These are phyloP conservation scores for Phylloboletellus chloephorus DNA, from an alignment of 1,284 basidiomycete species.

Conservation along the genomic window DNA sequence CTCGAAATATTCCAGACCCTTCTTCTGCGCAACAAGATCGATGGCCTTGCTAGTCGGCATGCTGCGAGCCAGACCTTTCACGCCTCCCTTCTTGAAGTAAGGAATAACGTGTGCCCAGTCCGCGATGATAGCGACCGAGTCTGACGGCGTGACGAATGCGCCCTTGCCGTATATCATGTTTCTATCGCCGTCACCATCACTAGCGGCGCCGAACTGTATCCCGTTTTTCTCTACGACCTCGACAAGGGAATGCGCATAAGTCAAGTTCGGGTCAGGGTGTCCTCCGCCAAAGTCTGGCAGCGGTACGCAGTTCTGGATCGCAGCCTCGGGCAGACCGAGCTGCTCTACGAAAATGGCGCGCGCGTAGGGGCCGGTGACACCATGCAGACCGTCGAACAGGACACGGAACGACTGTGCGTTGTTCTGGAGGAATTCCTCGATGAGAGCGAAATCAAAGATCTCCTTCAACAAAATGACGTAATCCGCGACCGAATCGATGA, in stretches of 20 bases:
- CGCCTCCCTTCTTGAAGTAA: slow-evolving; percentile 88
- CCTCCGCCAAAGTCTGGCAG: slow-evolving; percentile 94
- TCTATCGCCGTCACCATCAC: slow-evolving; percentile 95
- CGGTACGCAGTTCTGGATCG: slow-evolving; percentile 89
- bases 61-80: slow-evolving; percentile 92
- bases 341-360: slow-evolving; percentile 81
- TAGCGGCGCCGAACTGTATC: slow-evolving; percentile 93
- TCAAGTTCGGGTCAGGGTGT: slow-evolving; percentile 98
- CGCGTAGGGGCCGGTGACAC: slow-evolving; percentile 97
- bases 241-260: slow-evolving; percentile 94
- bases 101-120: slow-evolving; percentile 96
- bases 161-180: slow-evolving; percentile 99
- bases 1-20: slow-evolving; percentile 92
- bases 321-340: slow-evolving; percentile 75
- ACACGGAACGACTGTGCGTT: slow-evolving; percentile 72
- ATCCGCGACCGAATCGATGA: slow-evolving; percentile 93
- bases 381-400: slow-evolving; percentile 94
- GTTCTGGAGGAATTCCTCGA: slow-evolving; percentile 83
- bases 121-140: slow-evolving; percentile 98
- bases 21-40: slow-evolving; percentile 93
- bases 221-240: slow-evolving; percentile 84
- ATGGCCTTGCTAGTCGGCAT: slow-evolving; percentile 99
- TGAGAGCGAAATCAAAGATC: slow-evolving; percentile 94
- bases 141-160: slow-evolving; percentile 96
- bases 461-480: slow-evolving; percentile 80